Base-by-base conservation (phyloP, 768 basidiomycete species). In the Atractiella rhizophila region DNA sequence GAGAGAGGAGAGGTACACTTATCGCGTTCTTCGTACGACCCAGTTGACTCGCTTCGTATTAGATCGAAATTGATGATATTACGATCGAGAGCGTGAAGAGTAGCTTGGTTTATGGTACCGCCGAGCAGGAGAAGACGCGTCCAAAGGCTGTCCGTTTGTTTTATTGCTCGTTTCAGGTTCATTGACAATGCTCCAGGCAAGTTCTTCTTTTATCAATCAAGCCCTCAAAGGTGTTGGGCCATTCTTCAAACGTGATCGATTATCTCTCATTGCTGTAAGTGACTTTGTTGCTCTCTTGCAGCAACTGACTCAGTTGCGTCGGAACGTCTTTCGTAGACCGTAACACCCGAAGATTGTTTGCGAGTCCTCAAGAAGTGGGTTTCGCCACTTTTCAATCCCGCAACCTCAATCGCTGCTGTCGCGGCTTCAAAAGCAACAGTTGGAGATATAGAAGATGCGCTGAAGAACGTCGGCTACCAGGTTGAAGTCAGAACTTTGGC, bases 31-130 rank as follows among this genome's bases (percentile, higher is more conserved):
- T 19, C 4, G 86, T 85, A 29, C 45, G 11, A 44, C 35, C 48
- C 20, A 45, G 36, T 25, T 39, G 11, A 7, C 21, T 23, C 28
- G 18, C 19, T 16, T 15, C 6, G 21, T 28, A 26, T 32, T 45
- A 94, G 85, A 70, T 88, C 50, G 65, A 68, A 29, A 62, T 98
- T 8, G 76, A 82, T 28, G 67, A 73, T 39, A 74, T 77, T 1
- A 71, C 72, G 8, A 60, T 96, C 28, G 85, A 94, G 50, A 76
- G 80, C 0, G 81, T 85, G 4, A 83, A 88, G 63, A 85, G 80
- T 48, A 77, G 72, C 35, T 74, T 91, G 47, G 85, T 91, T 4
- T 94, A 73, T 52, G 65, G 66, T 7, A 75, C 85, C 9, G 71
- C 85, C 0, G 71, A 71, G 53, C 65, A 67, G 33, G 77, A 88